phyloP scores from a whole-genome alignment of 2,329 filamentous ascomycete genomes.

The Phialophora macrospora region DNA sequence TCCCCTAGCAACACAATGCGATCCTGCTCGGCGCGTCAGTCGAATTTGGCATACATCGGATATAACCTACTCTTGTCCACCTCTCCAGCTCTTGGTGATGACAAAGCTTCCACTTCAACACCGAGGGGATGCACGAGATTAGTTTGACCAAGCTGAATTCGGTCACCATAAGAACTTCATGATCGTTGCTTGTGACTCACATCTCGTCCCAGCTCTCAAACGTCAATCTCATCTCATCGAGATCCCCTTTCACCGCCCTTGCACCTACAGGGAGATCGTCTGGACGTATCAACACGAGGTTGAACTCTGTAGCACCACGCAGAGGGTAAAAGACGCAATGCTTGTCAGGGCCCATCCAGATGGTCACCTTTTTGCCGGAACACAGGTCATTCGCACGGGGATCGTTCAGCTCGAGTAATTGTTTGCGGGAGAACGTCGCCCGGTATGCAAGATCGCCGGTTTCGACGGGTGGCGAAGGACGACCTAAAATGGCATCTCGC shows the following conservation, averaged over 20 bases:
- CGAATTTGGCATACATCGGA: neutral
- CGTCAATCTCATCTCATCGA: slow-evolving; percentile 59
- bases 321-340: slow-evolving; percentile 69
- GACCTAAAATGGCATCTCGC: slow-evolving; percentile 52
- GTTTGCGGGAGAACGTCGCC: slow-evolving; percentile 17
- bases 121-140: slow-evolving; percentile 22
- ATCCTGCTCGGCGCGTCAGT: neutral
- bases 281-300: slow-evolving; percentile 68
- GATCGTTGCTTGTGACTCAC: slow-evolving; percentile 8
- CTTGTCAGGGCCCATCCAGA: slow-evolving; percentile 65
- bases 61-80: slow-evolving; percentile 20
- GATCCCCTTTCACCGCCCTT: slow-evolving; percentile 54
- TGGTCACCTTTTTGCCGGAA: neutral
- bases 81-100: slow-evolving; percentile 25
- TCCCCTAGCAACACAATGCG: slow-evolving; percentile 64
- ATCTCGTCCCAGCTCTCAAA: slow-evolving; percentile 62
- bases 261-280: slow-evolving; percentile 65
- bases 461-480: slow-evolving; percentile 51
- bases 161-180: neutral
- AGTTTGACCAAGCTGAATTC: slow-evolving; percentile 21
- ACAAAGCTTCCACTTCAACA: slow-evolving; percentile 30
- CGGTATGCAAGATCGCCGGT: slow-evolving; percentile 62
- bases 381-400: slow-evolving; percentile 21
- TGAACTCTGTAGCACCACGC: slow-evolving; percentile 63
- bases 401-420: slow-evolving; percentile 19